phyloP scores from a whole-genome alignment of 192 early-diverging fungal species.

The Coemansia sp. region DNA sequence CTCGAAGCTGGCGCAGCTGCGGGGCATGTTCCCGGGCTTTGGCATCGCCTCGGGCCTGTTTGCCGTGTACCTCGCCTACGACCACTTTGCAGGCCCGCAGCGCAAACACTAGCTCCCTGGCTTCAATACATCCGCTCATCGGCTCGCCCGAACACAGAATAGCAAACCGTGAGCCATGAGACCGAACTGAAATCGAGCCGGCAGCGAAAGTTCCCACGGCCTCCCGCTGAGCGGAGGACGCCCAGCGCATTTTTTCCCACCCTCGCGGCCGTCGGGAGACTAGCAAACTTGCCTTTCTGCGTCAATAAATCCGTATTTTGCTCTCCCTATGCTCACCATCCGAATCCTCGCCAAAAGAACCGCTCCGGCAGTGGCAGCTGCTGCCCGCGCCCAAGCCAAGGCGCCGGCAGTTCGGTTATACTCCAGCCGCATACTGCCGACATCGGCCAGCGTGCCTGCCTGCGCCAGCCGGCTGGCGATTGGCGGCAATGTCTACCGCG shows the following conservation, averaged over 20 bases:
- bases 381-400: not conserved
- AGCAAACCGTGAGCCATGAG: too few relatives aligned
- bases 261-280: not conserved
- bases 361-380: not conserved
- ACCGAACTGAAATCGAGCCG: too few relatives aligned
- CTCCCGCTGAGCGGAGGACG: not conserved
- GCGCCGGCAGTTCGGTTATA: not conserved
- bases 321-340: not conserved
- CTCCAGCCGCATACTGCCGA: not conserved
- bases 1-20: conserved; percentile 56
- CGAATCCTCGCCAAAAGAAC: not conserved
- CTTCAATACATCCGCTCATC: too few relatives aligned
- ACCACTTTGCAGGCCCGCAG: conserved; percentile 53
- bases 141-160: too few relatives aligned
- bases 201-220: not conserved
- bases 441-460: not conserved
- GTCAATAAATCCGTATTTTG: not conserved
- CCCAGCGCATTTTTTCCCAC: conserved; percentile 1
- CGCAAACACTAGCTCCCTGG: conserved; percentile 32
- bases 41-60: conserved; percentile 74
- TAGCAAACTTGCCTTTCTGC: not conserved
- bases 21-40: conserved; percentile 71
- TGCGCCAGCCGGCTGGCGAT: not conserved
- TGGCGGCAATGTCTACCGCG: conserved; percentile 9
- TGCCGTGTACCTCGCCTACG: conserved; percentile 64